Conservation (phyloP, 1,284 basidiomycete genomes). For the Coniophora puteana region DNA sequence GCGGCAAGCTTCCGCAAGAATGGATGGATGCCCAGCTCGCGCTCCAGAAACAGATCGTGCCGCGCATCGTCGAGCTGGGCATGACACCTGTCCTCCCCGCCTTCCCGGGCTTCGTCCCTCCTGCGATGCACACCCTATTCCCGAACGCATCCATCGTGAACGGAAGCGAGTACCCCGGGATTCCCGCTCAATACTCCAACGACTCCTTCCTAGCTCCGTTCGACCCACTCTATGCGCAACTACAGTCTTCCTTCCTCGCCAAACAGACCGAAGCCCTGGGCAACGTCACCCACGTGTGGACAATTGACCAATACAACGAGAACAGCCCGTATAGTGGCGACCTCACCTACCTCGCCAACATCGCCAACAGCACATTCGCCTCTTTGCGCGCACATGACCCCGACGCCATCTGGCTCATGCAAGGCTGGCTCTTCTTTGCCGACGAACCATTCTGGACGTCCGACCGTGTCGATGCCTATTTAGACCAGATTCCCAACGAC, state of each 20-base stretch:
- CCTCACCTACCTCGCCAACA: slow-evolving; percentile 30
- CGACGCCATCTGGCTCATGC: slow-evolving; percentile 40
- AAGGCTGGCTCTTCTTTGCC: slow-evolving; percentile 42
- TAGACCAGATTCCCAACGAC: slow-evolving; percentile 34
- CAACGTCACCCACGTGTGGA: slow-evolving; percentile 38
- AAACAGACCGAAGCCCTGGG: slow-evolving; percentile 39
- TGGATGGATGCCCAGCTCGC: slow-evolving; percentile 38
- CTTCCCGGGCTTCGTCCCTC: slow-evolving; percentile 42
- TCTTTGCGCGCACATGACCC: slow-evolving; percentile 36
- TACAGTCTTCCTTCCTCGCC: slow-evolving; percentile 37
- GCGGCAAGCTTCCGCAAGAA: slow-evolving; percentile 28
- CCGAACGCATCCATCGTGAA: slow-evolving; percentile 35
- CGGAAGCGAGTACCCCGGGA: slow-evolving; percentile 34
- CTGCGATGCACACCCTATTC: slow-evolving; percentile 26
- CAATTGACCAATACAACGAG: slow-evolving; percentile 46
- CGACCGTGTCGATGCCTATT: slow-evolving; percentile 35
- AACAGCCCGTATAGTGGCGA: slow-evolving; percentile 35
- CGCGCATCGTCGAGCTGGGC: slow-evolving; percentile 40
- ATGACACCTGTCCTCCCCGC: slow-evolving; percentile 43
- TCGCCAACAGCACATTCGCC: slow-evolving; percentile 32
- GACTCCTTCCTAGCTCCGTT: slow-evolving; percentile 40
- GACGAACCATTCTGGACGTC: slow-evolving; percentile 35
- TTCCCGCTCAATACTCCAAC: slow-evolving; percentile 30
- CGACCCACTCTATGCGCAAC: slow-evolving; percentile 32
- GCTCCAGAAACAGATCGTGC: slow-evolving; percentile 34